Base-by-base conservation (phyloP, 345 rosid genomes). In the Barbarea vulgaris region DNA sequence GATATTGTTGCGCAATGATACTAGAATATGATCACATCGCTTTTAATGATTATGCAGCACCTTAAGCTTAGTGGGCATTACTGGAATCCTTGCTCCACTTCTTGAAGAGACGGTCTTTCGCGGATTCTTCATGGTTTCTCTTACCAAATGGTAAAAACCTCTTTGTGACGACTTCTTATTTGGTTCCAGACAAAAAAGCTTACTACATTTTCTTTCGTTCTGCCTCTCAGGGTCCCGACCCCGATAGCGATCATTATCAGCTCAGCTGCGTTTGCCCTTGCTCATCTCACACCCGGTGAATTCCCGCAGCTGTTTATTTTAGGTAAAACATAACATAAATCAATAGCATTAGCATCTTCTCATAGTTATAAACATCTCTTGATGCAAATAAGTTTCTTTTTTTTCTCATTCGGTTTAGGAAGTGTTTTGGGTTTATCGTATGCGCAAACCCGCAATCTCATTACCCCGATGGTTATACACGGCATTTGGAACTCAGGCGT, bases 51-150 rank as follows among this genome's bases (percentile, higher is more conserved):
- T 37, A 5, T 65, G 3, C 73, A 95, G 97, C 85, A 91, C 97
- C 59, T 92, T 91, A 68, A 90, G 93, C 84, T 83, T 95, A 87
- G 75, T 95, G 65, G 97, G 88, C 37, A 78, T 91, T 73, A 92
- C 97, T 10, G 97, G 97, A 53, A 61, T 91, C 82, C 85, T 91
- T 73, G 99, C 99, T 72, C 99, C 99, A 52, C 53, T 95, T 69
- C 91, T 95, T 34, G 99, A 95, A 81, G 99, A 95, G 83, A 90
- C 91, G 4, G 83, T 95, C 14, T 94, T 95, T 81, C 96, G 99
- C 67, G 99, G 97, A 41, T 95, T 95, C 84, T 85, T 95, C 56
- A 86, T 95, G 99, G 91, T 86, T 54, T 85, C 97, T 54, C 80
- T 95, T 55, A 95, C 99, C 72, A 95, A 90, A 81, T 95, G 99